phyloP scores from a whole-genome alignment of 2,329 filamentous ascomycete species.

The Nigrograna mackinnonii region DNA sequence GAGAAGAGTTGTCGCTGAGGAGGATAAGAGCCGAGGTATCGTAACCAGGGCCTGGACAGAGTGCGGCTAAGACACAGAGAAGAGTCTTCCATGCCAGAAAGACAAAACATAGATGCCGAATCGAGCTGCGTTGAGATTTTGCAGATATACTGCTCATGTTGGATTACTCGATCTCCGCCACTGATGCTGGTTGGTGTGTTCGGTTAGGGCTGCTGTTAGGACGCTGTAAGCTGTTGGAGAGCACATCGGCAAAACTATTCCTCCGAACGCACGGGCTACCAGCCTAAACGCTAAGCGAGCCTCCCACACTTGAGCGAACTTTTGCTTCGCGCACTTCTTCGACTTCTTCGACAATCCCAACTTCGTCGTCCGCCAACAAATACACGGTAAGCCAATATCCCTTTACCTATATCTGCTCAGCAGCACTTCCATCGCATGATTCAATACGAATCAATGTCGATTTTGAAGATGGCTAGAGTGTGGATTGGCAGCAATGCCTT shows the following conservation, averaged over 20 bases:
- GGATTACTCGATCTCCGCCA: too few relatives aligned
- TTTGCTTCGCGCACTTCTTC: slow-evolving; percentile 8
- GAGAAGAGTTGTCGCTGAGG: slow-evolving; percentile 34
- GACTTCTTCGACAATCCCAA: slow-evolving; percentile 25
- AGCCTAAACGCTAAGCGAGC: too few relatives aligned
- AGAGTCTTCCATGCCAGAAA: slow-evolving; percentile 70
- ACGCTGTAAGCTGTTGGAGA: too few relatives aligned
- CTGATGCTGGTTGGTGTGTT: too few relatives aligned
- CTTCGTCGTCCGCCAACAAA: slow-evolving; percentile 38
- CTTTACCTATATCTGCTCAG: slow-evolving; percentile 31
- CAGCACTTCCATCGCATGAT: slow-evolving; percentile 36
- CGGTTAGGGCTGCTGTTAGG: too few relatives aligned
- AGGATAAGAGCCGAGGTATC: slow-evolving; percentile 73
- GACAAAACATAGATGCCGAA: too few relatives aligned
- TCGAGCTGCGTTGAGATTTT: too few relatives aligned
- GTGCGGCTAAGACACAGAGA: slow-evolving; percentile 63
- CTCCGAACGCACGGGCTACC: too few relatives aligned
- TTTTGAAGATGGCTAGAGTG: slow-evolving; percentile 42
- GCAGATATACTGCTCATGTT: too few relatives aligned
- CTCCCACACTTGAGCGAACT: too few relatives aligned
- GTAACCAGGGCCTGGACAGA: slow-evolving; percentile 67
- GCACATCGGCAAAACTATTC: too few relatives aligned
- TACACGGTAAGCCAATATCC: slow-evolving; percentile 41
- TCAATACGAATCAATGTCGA: slow-evolving; percentile 31
- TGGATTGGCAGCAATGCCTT: slow-evolving; percentile 39